phyloP scores from a whole-genome alignment of 345 rosid species.

The Schrenkiella parvula region DNA sequence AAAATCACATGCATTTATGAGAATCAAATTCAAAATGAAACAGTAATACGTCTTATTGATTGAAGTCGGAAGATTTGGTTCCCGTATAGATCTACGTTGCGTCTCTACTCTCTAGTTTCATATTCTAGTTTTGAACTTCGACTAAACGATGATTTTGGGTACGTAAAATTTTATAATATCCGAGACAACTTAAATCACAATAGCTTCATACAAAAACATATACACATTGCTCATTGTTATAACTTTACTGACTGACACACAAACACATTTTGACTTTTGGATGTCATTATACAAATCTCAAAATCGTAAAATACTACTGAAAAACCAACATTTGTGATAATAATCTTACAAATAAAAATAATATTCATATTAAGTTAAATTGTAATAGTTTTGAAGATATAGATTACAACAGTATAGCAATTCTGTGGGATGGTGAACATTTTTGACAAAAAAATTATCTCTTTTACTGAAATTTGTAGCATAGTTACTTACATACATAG shows the following conservation, averaged over 20 bases:
- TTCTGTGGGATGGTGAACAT: not conserved
- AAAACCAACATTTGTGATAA: not conserved
- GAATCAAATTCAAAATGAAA: constrained; percentile 14
- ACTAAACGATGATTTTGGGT: not conserved
- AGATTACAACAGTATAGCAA: not conserved
- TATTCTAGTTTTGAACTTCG: not conserved
- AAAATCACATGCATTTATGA: constrained; percentile 10
- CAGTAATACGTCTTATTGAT: constrained; percentile 6
- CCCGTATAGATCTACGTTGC: constrained; percentile 6
- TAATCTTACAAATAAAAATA: not conserved
- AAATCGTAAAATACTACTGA: not conserved
- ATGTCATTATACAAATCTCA: not conserved
- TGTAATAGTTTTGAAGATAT: not conserved
- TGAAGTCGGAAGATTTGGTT: constrained; percentile 17
- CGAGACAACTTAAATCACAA: not conserved
- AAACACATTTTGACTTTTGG: not conserved
- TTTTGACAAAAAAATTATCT: not conserved
- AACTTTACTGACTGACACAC: not conserved
- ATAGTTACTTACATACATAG: not conserved
- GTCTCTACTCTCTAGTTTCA: constrained; percentile 1
- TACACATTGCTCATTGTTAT: not conserved
- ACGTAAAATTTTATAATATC: not conserved
- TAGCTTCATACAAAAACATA: not conserved
- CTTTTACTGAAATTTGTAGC: not conserved
- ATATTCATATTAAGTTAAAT: not conserved